A percentile compares a stretch with the other conserved stretches of the same genome.
phyloP scores from a whole-genome alignment of 2,329 filamentous ascomycete genomes.

The Colletotrichum theobromicola region DNA sequence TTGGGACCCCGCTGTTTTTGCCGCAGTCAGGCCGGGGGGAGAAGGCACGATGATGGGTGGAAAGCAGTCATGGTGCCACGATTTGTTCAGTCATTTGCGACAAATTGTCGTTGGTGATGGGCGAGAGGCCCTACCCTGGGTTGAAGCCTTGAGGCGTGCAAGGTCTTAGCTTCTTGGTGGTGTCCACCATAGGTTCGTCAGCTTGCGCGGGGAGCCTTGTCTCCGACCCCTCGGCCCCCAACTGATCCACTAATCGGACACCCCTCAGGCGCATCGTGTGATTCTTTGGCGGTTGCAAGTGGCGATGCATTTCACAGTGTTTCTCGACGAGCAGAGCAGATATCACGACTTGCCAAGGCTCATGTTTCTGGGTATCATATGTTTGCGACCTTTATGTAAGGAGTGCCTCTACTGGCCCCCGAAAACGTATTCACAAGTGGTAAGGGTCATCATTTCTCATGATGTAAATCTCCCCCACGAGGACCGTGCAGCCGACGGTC shows the following conservation, averaged over 20 bases:
- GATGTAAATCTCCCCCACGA: constrained; percentile 70
- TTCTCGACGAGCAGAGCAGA: rapidly evolving
- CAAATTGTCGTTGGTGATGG: background rate
- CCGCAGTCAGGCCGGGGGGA: background rate
- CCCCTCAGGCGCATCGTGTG: background rate
- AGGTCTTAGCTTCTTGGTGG: background rate
- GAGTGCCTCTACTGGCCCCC: background rate
- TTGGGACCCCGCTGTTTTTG: background rate
- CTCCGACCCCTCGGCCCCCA: background rate
- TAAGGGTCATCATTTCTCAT: constrained; percentile 47
- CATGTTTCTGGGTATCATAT: background rate
- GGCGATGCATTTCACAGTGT: background rate
- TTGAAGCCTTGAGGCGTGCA: background rate
- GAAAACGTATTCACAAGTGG: background rate
- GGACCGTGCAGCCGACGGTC: constrained; percentile 65
- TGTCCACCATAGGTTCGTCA: background rate
- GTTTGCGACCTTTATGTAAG: background rate
- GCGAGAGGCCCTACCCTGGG: background rate
- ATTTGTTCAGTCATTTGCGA: background rate
- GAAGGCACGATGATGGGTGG: background rate
- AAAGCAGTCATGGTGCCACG: background rate
- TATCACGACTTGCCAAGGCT: background rate
- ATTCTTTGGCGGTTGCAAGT: background rate
- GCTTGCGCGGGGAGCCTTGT: background rate
- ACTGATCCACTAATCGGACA: background rate